Evolutionary conservation across 2,329 filamentous ascomycete genomes (phyloP).

Genomic region (Coniochaeta pulveracea): DNA sequence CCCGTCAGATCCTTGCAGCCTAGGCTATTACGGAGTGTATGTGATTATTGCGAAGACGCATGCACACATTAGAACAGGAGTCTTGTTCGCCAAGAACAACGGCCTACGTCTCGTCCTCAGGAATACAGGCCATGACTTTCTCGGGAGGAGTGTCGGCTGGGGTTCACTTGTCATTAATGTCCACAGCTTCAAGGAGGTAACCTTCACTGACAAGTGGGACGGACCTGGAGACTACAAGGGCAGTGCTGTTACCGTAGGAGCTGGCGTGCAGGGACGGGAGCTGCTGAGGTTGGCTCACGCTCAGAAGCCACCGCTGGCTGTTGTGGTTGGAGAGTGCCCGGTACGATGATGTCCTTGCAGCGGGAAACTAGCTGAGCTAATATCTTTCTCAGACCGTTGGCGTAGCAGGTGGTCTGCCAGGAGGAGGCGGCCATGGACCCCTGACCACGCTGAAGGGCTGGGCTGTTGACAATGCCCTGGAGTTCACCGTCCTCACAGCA

Average conservation of each 20-base stretch:
- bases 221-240: constrained; percentile 29
- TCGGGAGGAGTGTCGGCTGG: constrained; percentile 50
- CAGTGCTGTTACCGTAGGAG: constrained; percentile 36
- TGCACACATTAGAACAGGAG: constrained; percentile 19
- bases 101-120: constrained; percentile 42
- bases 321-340: constrained; percentile 42
- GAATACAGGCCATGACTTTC: constrained; percentile 46
- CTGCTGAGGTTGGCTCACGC: constrained; percentile 28
- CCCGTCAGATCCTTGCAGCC: constrained; percentile 21
- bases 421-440: constrained; percentile 45
- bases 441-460: constrained; percentile 31
- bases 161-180: constrained; percentile 47
- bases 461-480: constrained; percentile 35
- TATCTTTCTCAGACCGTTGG: constrained; percentile 32
- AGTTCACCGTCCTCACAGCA: constrained; percentile 35
- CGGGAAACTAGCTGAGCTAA: neutral
- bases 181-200: constrained; percentile 37
- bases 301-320: constrained; percentile 23
- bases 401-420: constrained; percentile 46
- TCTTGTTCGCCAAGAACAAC: constrained; percentile 29
- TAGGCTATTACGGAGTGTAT: constrained; percentile 27
- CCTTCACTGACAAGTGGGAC: constrained; percentile 23
- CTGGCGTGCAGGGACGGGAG: constrained; percentile 37
- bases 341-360: neutral
- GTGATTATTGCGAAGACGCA: constrained; percentile 17